These are phyloP conservation scores for Talaromyces sp. DNA, from an alignment of 2,329 filamentous ascomycete species.

Conservation along the genomic window DNA sequence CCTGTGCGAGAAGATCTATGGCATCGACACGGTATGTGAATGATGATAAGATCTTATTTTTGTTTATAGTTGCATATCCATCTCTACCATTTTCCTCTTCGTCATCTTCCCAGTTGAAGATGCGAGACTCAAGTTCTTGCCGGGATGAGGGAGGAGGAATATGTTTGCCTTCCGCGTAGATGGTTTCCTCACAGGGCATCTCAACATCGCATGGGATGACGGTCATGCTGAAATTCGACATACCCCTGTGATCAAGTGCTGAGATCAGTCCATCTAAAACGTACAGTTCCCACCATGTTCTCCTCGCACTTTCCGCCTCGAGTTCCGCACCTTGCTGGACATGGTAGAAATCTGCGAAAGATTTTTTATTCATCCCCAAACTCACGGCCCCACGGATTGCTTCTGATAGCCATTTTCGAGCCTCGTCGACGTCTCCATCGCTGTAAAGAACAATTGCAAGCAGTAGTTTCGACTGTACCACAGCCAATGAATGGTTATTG, in stretches of 20 bases:
- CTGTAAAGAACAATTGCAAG: slow-evolving; percentile 8
- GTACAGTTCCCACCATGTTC: slow-evolving; percentile 78
- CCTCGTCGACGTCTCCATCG: slow-evolving; percentile 3
- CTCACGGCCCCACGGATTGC: slow-evolving; percentile 34
- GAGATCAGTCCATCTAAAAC: slow-evolving; percentile 74
- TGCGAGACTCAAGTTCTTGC: slow-evolving; percentile 3
- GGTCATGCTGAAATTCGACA: slow-evolving; percentile 52
- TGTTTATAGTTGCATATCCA: not conserved
- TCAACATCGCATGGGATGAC: slow-evolving; percentile 62
- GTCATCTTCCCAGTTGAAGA: not conserved
- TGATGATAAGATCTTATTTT: slow-evolving; percentile 50
- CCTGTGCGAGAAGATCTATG: slow-evolving; percentile 64
- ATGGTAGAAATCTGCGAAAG: slow-evolving; percentile 1
- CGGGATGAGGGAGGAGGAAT: not conserved
- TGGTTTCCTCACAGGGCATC: slow-evolving; percentile 66
- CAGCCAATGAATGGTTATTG: not conserved
- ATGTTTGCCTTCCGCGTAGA: slow-evolving; percentile 41
- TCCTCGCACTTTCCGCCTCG: slow-evolving; percentile 63
- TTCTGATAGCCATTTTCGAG: slow-evolving; percentile 1
- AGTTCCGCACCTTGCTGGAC: not conserved
- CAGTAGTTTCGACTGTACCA: slow-evolving; percentile 9
- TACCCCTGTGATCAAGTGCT: slow-evolving; percentile 33
- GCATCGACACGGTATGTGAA: slow-evolving; percentile 74
- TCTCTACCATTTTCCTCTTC: not conserved
- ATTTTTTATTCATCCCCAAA: slow-evolving; percentile 6